These are phyloP conservation scores for Suhomyces taliae DNA, from an alignment of 1,139 yeast genomes.

Conservation along the genomic window DNA sequence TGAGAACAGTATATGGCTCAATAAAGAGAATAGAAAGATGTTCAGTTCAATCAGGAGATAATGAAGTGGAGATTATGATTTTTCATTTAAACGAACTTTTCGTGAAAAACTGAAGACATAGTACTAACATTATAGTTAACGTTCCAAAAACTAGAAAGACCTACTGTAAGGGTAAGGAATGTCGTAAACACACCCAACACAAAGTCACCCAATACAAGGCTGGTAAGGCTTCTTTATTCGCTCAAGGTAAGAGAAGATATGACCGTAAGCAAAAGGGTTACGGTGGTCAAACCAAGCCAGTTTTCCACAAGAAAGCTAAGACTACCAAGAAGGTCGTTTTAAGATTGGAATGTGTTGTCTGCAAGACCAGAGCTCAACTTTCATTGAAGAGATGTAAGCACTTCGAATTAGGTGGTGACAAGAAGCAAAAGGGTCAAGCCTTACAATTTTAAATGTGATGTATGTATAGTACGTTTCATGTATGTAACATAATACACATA, in stretches of 20 bases:
- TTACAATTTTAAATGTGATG: slow-evolving; percentile 70
- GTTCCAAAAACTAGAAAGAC: slow-evolving; percentile 99
- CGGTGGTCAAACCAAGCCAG: slow-evolving; percentile 99
- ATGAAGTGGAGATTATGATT: no score
- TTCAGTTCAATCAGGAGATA: no score
- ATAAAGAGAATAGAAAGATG: no score
- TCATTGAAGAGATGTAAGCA: slow-evolving; percentile 99
- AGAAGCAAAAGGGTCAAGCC: slow-evolving; percentile 99
- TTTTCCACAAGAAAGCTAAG: slow-evolving; percentile 99
- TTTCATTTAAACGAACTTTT: no score
- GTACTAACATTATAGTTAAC: slow-evolving; percentile 71
- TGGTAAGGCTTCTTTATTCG: slow-evolving; percentile 98
- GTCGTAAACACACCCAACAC: slow-evolving; percentile 99
- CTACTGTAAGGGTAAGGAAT: slow-evolving; percentile 98
- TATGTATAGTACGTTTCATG: slow-evolving; percentile 10
- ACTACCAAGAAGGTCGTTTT: slow-evolving; percentile 99
- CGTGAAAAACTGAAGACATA: neutral
- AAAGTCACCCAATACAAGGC: slow-evolving; percentile 99
- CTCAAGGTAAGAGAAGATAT: slow-evolving; percentile 99
- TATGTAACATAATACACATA: slow-evolving; percentile 9
- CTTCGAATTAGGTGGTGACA: slow-evolving; percentile 99
- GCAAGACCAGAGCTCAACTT: slow-evolving; percentile 99
- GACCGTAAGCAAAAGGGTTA: slow-evolving; percentile 99
- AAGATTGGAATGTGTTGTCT: slow-evolving; percentile 97
- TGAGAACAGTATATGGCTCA: no score